These are phyloP conservation scores for Aspergillus sp. DNA, from an alignment of 2,329 filamentous ascomycete genomes.

Conservation along the genomic window DNA sequence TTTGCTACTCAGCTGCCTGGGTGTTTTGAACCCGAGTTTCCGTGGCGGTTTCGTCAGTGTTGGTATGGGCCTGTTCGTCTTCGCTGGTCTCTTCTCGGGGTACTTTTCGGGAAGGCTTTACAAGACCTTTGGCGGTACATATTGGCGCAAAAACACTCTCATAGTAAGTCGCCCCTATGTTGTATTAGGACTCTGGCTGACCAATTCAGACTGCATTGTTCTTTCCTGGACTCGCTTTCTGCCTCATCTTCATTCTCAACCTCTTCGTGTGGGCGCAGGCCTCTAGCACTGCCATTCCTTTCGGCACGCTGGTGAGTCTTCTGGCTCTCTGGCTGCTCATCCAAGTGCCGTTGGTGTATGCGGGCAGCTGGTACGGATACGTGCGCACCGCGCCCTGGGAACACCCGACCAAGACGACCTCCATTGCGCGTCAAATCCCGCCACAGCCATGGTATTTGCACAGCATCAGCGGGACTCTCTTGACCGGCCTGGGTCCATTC, in stretches of 20 bases:
- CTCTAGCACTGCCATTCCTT: constrained; percentile 82
- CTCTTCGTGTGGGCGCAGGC: constrained; percentile 89
- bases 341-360: constrained; percentile 80
- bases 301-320: constrained; percentile 73
- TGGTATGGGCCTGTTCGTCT: constrained; percentile 77
- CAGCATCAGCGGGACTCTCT: constrained; percentile 63
- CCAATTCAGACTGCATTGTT: constrained; percentile 64
- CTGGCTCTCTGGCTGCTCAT: constrained; percentile 80
- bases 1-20: constrained; percentile 71
- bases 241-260: constrained; percentile 76
- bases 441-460: constrained; percentile 73
- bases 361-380: constrained; percentile 77
- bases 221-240: constrained; percentile 77
- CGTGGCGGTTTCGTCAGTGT: constrained; percentile 88
- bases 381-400: constrained; percentile 69
- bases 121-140: constrained; percentile 75
- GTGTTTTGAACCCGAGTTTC: constrained; percentile 81
- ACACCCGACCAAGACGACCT: constrained; percentile 76
- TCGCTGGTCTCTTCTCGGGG: constrained; percentile 80
- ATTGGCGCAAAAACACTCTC: constrained; percentile 74
- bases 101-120: constrained; percentile 85
- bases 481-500: constrained; percentile 79
- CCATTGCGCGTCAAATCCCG: constrained; percentile 73
- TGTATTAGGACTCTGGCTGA: constrained; percentile 16
- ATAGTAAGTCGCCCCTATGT: constrained; percentile 45